Evolutionary conservation across 1,284 basidiomycete species (phyloP).

Genomic region (Melampsora americana): DNA sequence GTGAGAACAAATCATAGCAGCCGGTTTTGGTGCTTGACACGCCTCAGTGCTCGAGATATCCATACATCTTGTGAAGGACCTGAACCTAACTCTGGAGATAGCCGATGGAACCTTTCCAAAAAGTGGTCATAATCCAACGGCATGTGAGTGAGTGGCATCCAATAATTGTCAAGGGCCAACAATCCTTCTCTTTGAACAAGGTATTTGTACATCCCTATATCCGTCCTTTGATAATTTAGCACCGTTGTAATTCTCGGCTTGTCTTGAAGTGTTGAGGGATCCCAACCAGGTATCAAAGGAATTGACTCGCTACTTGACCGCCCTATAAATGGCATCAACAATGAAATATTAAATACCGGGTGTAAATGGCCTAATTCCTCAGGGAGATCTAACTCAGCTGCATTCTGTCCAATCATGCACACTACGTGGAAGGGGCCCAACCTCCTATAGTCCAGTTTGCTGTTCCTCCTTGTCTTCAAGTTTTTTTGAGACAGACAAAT

Average conservation of each 20-base stretch:
- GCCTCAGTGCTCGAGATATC: too few relatives aligned
- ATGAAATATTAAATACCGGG: neutral
- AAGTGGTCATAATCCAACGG: too few relatives aligned
- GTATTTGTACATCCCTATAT: neutral
- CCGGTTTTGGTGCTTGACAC: too few relatives aligned
- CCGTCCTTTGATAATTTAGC: neutral
- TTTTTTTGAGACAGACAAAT: neutral
- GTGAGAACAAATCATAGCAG: too few relatives aligned
- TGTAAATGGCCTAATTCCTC: neutral
- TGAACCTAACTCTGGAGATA: too few relatives aligned
- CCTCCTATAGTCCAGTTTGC: slow-evolving; percentile 2
- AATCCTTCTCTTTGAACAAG: too few relatives aligned
- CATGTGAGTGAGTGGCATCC: too few relatives aligned
- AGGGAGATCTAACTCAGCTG: neutral
- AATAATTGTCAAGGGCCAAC: too few relatives aligned
- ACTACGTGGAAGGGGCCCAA: slow-evolving; percentile 9
- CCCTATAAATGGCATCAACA: neutral
- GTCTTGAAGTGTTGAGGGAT: neutral
- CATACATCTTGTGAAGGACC: too few relatives aligned
- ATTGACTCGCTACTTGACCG: neutral
- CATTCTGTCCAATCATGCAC: slow-evolving; percentile 16
- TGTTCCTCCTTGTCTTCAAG: neutral
- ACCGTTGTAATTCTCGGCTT: neutral
- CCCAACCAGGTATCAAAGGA: neutral
- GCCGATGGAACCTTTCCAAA: too few relatives aligned